These are phyloP conservation scores for Hibiscus mutabilis DNA, from an alignment of 345 rosid species.

Conservation along the genomic window DNA sequence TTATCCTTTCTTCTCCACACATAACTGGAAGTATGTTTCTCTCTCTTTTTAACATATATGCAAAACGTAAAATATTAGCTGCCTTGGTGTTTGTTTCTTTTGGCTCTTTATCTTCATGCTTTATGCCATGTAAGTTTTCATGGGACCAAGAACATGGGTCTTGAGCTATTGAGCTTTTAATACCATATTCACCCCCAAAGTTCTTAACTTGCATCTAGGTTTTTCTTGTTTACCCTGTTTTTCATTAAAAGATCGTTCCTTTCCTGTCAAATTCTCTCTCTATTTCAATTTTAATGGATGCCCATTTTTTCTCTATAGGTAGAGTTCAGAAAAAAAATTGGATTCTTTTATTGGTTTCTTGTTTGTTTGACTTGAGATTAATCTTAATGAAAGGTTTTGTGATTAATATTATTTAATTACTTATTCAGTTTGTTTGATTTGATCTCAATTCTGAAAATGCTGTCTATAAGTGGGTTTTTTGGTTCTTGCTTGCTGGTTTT, in stretches of 20 bases:
- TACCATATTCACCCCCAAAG: background rate
- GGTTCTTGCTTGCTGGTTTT: too few relatives aligned
- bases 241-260: slow-evolving; percentile 3
- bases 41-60: background rate
- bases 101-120: background rate
- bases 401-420: background rate
- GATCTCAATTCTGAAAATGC: background rate
- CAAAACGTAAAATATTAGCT: background rate
- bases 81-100: background rate
- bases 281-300: background rate
- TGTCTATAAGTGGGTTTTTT: background rate
- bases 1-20: background rate
- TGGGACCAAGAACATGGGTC: background rate
- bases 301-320: background rate
- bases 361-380: background rate
- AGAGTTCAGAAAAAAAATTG: background rate
- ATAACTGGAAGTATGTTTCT: background rate
- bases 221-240: background rate
- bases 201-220: slow-evolving; percentile 10
- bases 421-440: background rate
- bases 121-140: background rate
- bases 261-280: slow-evolving; percentile 2
- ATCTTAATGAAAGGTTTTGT: background rate
- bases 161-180: background rate
- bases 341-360: background rate